Conservation (phyloP, 345 rosid genomes). For the Zanthoxylum bungeanum region DNA sequence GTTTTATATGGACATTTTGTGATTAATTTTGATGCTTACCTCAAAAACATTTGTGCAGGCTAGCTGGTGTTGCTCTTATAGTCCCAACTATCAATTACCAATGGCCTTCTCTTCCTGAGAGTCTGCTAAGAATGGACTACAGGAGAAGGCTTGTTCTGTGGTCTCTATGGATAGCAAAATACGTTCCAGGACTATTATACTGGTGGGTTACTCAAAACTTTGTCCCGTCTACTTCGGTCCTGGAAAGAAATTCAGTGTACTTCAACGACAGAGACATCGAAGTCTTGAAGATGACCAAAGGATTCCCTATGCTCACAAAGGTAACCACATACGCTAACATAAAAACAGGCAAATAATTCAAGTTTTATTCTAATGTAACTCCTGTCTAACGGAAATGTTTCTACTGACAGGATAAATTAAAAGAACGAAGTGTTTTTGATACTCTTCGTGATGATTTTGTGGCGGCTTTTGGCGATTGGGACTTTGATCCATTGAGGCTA, state of each 20-base stretch:
- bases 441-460: conserved; percentile 61
- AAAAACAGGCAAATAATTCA: not conserved
- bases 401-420: conserved; percentile 47
- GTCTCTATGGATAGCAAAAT: conserved; percentile 53
- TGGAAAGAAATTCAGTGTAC: conserved; percentile 56
- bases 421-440: conserved; percentile 47
- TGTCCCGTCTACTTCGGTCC: conserved; percentile 51
- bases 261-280: conserved; percentile 65
- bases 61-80: conserved; percentile 74
- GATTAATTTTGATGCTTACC: conserved; percentile 13
- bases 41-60: conserved; percentile 46
- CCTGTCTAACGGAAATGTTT: conserved; percentile 8
- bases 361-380: not conserved
- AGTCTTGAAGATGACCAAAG: conserved; percentile 53
- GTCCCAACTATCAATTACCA: conserved; percentile 69
- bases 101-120: conserved; percentile 78
- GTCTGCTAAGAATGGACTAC: conserved; percentile 50
- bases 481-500: conserved; percentile 68
- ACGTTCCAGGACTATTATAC: conserved; percentile 59
- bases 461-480: conserved; percentile 71
- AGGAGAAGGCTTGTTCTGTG: conserved; percentile 52
- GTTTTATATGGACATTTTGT: not conserved
- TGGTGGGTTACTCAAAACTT: conserved; percentile 78
- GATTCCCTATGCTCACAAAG: conserved; percentile 86
- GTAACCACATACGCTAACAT: conserved; percentile 32